Base-by-base conservation (phyloP, 192 early-diverging fungal genomes). In the Coemansia sp. region DNA sequence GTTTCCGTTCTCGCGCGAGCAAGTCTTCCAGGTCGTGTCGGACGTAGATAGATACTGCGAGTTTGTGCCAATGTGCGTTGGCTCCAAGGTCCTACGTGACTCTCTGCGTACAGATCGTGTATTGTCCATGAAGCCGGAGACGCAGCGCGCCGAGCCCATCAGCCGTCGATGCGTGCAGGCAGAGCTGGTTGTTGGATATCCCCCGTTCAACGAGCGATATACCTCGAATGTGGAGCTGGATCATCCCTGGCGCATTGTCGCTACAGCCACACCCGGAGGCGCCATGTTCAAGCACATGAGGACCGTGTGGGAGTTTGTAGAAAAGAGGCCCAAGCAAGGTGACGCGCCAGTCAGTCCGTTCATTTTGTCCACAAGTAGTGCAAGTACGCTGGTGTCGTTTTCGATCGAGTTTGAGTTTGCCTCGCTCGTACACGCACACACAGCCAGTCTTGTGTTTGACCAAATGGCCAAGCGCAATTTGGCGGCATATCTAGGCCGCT, bases 51-150 rank as follows among this genome's bases (percentile, higher is more conserved):
- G 89, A 24, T 97, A 97, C 76, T 65, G 87, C 38, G 74, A 83
- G 38, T 97, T 95, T 83, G 84, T 97, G 59, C 95, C 94, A 4
- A 91, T 89, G 86, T 94, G 93, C 74, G 86, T 86, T 6, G 68
- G 71, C 58, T 93, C 92, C 69, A 71, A 37, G n/a, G 91, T 64
- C 64, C 73, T 35, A 53, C 85, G 27, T 34, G 64, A 16, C 59
- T 71, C 34, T 0, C 64, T 22, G 55, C 76, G 60, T n/a, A 52
- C 44, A 0, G 64, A 68, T 27, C 40, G 29, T 2, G 38, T 22
- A 27, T 15, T 22, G 29, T 68, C 47, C 11, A 18, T 20, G 7
- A 60, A 62, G 34, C 62, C 76, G 15, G 56, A 20, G 40, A 47
- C 44, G 18, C 55, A 38, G 16, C 18, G 41, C 3, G 40, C 24